Percentiles rank a stretch among this genome's conserved stretches.
Evolutionary conservation across 129 eudicot genomes (phyloP).

Genomic region (Deinandra increscens): DNA sequence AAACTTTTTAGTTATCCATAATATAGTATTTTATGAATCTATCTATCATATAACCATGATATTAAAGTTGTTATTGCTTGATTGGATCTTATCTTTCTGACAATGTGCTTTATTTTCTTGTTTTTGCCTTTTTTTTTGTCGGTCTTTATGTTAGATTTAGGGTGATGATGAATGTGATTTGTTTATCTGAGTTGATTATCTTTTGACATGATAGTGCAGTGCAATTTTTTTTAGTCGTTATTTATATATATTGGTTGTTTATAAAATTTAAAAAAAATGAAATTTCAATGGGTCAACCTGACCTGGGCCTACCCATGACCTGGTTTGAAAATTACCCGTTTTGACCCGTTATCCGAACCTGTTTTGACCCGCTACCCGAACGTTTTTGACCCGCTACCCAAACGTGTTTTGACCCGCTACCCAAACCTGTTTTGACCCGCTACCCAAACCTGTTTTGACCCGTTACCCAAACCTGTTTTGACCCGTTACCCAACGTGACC

Average conservation of each 20-base stretch:
- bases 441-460: not conserved
- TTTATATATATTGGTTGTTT: not conserved
- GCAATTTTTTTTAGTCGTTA: too few relatives aligned
- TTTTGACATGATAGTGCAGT: not conserved
- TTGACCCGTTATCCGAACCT: too few relatives aligned
- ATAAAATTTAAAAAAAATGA: not conserved
- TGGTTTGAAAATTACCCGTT: too few relatives aligned
- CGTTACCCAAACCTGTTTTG: not conserved
- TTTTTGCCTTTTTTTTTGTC: not conserved
- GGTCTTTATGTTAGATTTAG: not conserved
- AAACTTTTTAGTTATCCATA: not conserved
- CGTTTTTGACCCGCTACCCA: too few relatives aligned
- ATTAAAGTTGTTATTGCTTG: not conserved
- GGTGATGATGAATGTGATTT: conserved; percentile 5
- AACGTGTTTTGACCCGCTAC: too few relatives aligned
- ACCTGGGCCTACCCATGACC: not conserved
- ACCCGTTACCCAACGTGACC: not conserved
- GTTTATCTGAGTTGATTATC: not conserved
- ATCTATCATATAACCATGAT: not conserved
- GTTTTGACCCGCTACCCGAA: too few relatives aligned
- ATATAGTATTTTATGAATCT: not conserved
- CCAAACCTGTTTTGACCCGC: too few relatives aligned
- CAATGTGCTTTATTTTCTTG: not conserved
- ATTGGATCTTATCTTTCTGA: not conserved
- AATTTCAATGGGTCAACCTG: not conserved